Evolutionary conservation across 306 rosid genomes (phyloP).

Genomic region (Biancaea sappan): DNA sequence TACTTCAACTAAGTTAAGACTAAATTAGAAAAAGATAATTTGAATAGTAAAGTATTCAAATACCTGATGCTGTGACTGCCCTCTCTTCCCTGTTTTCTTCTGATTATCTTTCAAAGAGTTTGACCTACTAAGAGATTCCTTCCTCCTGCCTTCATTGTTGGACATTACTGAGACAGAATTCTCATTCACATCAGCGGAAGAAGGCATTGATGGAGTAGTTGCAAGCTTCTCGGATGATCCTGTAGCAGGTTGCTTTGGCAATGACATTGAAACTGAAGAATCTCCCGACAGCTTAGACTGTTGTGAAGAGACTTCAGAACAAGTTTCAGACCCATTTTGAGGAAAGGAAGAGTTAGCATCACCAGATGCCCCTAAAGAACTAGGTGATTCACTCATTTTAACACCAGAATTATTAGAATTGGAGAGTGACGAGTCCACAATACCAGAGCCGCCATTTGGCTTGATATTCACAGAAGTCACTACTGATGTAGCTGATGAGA

Average conservation of each 20-base stretch:
- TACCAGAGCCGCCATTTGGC: conserved; percentile 44
- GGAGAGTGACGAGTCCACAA: conserved; percentile 37
- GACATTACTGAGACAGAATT: conserved; percentile 46
- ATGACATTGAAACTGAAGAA: conserved; percentile 34
- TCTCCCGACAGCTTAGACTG: conserved; percentile 48
- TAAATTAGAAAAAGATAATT: background rate
- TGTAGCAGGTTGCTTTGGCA: conserved; percentile 41
- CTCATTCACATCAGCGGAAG: conserved; percentile 37
- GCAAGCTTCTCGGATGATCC: conserved; percentile 43
- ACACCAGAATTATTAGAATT: conserved; percentile 42
- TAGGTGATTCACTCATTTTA: conserved; percentile 53
- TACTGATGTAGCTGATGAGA: conserved; percentile 43
- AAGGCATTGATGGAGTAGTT: conserved; percentile 25
- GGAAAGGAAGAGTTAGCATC: conserved; percentile 44
- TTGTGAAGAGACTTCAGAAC: conserved; percentile 35
- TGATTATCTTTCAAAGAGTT: conserved; percentile 69
- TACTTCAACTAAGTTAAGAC: conserved; percentile 12
- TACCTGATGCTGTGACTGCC: conserved; percentile 72
- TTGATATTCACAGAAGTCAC: conserved; percentile 50
- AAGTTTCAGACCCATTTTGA: conserved; percentile 40
- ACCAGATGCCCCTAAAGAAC: conserved; percentile 42
- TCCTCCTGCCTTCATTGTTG: conserved; percentile 49
- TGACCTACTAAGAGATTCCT: conserved; percentile 60
- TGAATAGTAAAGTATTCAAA: conserved; percentile 15
- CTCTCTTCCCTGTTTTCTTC: conserved; percentile 61